These are phyloP conservation scores for Tetrapyrgos nigripes DNA, from an alignment of 1,284 basidiomycete species.

Conservation along the genomic window DNA sequence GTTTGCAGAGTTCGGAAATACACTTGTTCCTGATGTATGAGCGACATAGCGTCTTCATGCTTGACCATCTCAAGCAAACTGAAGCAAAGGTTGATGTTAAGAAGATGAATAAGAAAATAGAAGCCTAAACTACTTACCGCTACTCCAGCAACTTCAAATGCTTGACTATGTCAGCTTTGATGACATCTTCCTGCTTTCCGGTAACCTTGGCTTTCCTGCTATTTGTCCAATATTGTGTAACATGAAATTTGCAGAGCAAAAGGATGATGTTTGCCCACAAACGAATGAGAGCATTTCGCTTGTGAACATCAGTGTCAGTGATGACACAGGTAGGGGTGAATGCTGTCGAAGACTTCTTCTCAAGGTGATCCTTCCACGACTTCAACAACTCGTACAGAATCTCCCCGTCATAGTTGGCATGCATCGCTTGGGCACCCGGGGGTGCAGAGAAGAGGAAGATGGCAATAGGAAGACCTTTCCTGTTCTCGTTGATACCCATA, in stretches of 20 bases:
- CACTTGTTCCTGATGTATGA: slow-evolving; percentile 27
- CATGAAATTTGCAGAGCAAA: slow-evolving; percentile 29
- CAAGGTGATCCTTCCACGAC: slow-evolving; percentile 16
- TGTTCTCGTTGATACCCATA: slow-evolving; percentile 25
- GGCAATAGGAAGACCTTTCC: slow-evolving; percentile 26
- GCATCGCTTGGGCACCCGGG: slow-evolving; percentile 19
- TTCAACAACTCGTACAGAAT: slow-evolving; percentile 24
- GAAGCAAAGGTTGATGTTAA: too few species aligned
- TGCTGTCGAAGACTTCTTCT: neutral
- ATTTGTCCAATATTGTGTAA: slow-evolving; percentile 29
- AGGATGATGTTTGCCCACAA: slow-evolving; percentile 19
- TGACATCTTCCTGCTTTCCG: neutral
- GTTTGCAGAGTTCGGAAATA: neutral
- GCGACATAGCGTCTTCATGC: neutral
- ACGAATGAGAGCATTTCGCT: slow-evolving; percentile 35
- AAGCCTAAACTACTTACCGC: too few species aligned
- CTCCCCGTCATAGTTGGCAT: slow-evolving; percentile 23
- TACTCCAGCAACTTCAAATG: neutral
- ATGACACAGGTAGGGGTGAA: slow-evolving; percentile 34
- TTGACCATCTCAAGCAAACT: neutral
- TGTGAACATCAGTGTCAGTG: slow-evolving; percentile 44
- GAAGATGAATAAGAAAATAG: too few species aligned
- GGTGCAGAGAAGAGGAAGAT: slow-evolving; percentile 30
- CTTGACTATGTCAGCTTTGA: neutral
- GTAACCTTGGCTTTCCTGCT: neutral